Percentiles rank a stretch among this genome's conserved stretches.
phyloP scores from a whole-genome alignment of 805 yeast genomes.

The Cyberlindnera nakhonratchasimensis region DNA sequence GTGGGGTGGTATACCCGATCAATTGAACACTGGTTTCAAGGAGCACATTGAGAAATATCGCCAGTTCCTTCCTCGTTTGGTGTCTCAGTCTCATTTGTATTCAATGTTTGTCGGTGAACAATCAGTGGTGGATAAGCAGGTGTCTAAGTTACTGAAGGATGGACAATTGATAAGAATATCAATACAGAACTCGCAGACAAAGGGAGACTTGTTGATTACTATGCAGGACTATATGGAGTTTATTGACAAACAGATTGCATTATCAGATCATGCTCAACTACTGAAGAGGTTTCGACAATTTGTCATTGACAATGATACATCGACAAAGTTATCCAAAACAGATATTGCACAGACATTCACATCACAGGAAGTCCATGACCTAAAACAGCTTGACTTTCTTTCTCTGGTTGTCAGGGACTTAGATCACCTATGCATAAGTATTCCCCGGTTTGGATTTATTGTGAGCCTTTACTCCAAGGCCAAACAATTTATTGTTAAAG shows the following conservation, averaged over 20 bases:
- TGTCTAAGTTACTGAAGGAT: constrained; percentile 36
- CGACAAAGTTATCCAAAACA: constrained; percentile 1
- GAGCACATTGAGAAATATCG: constrained; percentile 20
- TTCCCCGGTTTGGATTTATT: constrained; percentile 50
- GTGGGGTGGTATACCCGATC: constrained; percentile 18
- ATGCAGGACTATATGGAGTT: constrained; percentile 23
- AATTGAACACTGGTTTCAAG: constrained; percentile 18
- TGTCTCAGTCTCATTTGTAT: constrained; percentile 39
- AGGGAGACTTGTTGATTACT: constrained; percentile 35
- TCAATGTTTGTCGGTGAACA: constrained; percentile 43
- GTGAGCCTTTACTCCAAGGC: constrained; percentile 43
- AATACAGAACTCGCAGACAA: constrained; percentile 34
- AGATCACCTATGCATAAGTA: constrained; percentile 39
- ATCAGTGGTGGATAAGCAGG: constrained; percentile 47
- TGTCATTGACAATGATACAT: background rate
- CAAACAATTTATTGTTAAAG: constrained; percentile 40
- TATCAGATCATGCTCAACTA: background rate
- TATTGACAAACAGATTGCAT: constrained; percentile 3
- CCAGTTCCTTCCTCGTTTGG: constrained; percentile 13
- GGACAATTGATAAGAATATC: constrained; percentile 34
- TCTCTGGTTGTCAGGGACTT: constrained; percentile 40
- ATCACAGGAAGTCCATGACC: constrained; percentile 26
- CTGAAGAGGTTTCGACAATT: constrained; percentile 5
- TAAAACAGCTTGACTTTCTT: constrained; percentile 42
- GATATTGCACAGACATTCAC: constrained; percentile 8